phyloP scores from a whole-genome alignment of 1,284 basidiomycete genomes.

The Phellopilus nigrolimitatus region DNA sequence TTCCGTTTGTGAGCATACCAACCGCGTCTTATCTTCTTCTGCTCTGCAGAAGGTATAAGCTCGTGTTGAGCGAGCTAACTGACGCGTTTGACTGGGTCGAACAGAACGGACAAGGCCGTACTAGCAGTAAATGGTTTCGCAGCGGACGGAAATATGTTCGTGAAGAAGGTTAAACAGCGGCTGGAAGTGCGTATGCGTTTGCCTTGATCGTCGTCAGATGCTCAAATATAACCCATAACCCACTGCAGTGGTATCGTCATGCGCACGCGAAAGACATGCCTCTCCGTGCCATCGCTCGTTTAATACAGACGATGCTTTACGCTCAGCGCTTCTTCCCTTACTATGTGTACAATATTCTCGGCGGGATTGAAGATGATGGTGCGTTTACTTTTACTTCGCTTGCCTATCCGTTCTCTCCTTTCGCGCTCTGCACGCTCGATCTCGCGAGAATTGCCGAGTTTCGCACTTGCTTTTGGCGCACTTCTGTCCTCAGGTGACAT shows the following conservation, averaged over 20 bases:
- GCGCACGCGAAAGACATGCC: constrained; percentile 94
- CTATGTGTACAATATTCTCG: constrained; percentile 94
- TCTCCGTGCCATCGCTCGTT: constrained; percentile 83
- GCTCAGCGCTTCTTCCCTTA: constrained; percentile 93
- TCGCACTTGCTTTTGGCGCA: too few species aligned
- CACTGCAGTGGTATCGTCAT: constrained; percentile 84
- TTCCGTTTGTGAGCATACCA: constrained; percentile 63
- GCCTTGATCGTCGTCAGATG: constrained; percentile 9
- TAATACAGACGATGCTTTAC: constrained; percentile 96
- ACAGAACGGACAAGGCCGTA: constrained; percentile 87
- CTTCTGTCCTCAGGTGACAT: too few species aligned
- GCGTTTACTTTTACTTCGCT: constrained; percentile 30
- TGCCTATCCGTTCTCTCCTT: neutral
- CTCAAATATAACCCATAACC: constrained; percentile 1
- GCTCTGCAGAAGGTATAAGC: neutral
- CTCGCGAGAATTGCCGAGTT: too few species aligned
- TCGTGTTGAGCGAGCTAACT: neutral
- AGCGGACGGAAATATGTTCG: constrained; percentile 93
- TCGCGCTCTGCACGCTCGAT: neutral
- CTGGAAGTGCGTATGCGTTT: constrained; percentile 62
- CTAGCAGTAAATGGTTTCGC: constrained; percentile 94
- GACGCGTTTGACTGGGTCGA: neutral
- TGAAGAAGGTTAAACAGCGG: constrained; percentile 90
- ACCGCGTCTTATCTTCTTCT: constrained; percentile 13
- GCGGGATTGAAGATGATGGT: constrained; percentile 94